Conservation (phyloP, 2,329 filamentous ascomycete species). For the Phyllosticta paracitricarpa region DNA sequence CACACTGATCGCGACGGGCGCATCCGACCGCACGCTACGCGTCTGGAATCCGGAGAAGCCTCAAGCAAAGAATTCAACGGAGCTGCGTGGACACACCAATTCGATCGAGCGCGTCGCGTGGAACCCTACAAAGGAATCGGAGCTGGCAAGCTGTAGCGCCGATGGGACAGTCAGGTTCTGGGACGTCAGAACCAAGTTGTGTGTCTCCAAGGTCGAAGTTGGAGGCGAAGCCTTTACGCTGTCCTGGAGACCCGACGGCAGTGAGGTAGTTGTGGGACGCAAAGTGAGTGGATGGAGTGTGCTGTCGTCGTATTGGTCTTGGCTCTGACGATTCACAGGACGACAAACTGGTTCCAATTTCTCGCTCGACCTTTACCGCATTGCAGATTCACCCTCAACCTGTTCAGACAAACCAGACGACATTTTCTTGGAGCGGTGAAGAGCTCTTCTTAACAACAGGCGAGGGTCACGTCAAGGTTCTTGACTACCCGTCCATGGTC, state of each 20-base stretch:
- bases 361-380: slow-evolving; percentile 47
- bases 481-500: slow-evolving; percentile 35
- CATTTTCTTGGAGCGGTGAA: slow-evolving; percentile 63
- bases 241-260: slow-evolving; percentile 59
- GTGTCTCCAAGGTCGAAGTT: slow-evolving; percentile 58
- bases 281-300: slow-evolving; percentile 42
- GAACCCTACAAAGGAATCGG: slow-evolving; percentile 65
- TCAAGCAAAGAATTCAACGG: slow-evolving; percentile 63
- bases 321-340: slow-evolving; percentile 33
- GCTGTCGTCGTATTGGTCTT: not conserved
- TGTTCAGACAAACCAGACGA: slow-evolving; percentile 60
- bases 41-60: slow-evolving; percentile 76
- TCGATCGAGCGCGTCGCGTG: slow-evolving; percentile 68
- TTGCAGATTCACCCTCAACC: slow-evolving; percentile 51
- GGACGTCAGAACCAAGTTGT: slow-evolving; percentile 66
- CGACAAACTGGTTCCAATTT: slow-evolving; percentile 53
- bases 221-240: slow-evolving; percentile 60
- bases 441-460: slow-evolving; percentile 62
- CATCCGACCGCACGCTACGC: slow-evolving; percentile 58
- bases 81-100: slow-evolving; percentile 57
- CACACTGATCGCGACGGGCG: slow-evolving; percentile 72
- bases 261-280: slow-evolving; percentile 60
- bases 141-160: slow-evolving; percentile 63
- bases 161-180: slow-evolving; percentile 70
- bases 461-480: slow-evolving; percentile 60